Conservation (phyloP, 2,329 filamentous ascomycete species). For the Juglanconis oblonga region DNA sequence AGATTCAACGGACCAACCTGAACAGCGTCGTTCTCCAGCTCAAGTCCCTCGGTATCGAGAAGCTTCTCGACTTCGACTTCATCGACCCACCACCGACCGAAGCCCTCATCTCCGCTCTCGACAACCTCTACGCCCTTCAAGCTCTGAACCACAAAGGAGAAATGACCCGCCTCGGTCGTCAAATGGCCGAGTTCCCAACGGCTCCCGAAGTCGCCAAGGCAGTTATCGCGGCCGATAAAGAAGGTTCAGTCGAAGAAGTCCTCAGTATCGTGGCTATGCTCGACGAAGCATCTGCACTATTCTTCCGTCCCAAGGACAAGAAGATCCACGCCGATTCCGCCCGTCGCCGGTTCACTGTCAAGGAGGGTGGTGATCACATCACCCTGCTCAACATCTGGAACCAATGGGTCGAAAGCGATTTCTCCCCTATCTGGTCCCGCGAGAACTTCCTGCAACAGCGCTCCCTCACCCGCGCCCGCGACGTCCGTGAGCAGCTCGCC, state of each 20-base stretch:
- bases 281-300: constrained; percentile 81
- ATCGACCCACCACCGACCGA: constrained; percentile 92
- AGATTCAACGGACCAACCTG: constrained; percentile 88
- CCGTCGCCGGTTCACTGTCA: constrained; percentile 80
- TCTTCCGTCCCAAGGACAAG: constrained; percentile 95
- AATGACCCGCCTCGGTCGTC: constrained; percentile 83
- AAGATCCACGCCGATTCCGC: constrained; percentile 94
- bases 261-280: constrained; percentile 94
- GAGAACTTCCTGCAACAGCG: constrained; percentile 95
- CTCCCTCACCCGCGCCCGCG: constrained; percentile 80
- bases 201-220: constrained; percentile 90
- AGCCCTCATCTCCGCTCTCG: constrained; percentile 81
- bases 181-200: constrained; percentile 93
- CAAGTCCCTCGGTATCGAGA: constrained; percentile 87
- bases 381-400: constrained; percentile 92
- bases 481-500: constrained; percentile 87
- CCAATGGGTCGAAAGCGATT: constrained; percentile 92
- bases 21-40: constrained; percentile 80
- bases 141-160: constrained; percentile 85
- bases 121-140: constrained; percentile 87
- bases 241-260: constrained; percentile 91
- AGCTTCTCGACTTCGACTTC: constrained; percentile 91
- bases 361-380: constrained; percentile 86
- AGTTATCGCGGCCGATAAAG: constrained; percentile 82
- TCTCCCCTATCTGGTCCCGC: constrained; percentile 78